Base-by-base conservation (phyloP, 2,329 filamentous ascomycete genomes). In the Xylariales sp. region DNA sequence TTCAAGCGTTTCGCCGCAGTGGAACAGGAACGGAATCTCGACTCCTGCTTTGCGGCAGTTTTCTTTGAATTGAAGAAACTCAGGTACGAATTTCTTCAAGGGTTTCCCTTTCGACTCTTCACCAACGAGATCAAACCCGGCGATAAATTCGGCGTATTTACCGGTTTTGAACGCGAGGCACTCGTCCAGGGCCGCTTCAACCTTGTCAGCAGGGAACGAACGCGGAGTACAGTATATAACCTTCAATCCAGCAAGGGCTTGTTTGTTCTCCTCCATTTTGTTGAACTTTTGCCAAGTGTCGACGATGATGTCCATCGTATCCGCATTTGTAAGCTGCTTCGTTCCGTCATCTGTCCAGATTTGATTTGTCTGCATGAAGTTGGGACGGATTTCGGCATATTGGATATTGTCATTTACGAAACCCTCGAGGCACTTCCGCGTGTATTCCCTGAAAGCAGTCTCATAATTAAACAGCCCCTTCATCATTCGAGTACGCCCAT, bases 1-100 rank as follows among this genome's bases (percentile, higher is more conserved):
- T 20, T 86, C 79, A 5, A 86, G 66, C 1, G 84, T 86, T 62
- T 89, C 85, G 17, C 84, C 85, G 46, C 84, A 87, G 60, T 89
- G 84, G 51, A 88, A 85, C 27, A 88, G 65, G 51, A 88, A 86
- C 0, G 84, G 84, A 3, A 88, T 83, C 0, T 78, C 67, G 4
- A 83, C 38, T 4, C 44, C 29, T 13, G 67, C 53, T 4, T 49
- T 40, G 23, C 60, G 49, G 51, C 76, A 79, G 6, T 64, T 64
- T 17, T 61, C 50, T 33, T 62, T 53, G 47, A 80, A 77, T 2
- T 63, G 61, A 5, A 68, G 50, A 15, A 80, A 69, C 38, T 78
- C 66, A 1, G 56, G 52, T 10, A 72, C 59, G 34, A 69, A 71
- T 45, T 72, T 70, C 37, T 60, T 67, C 10, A 76, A 63, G 24